Conservation (phyloP, 352 stramenopile genomes). For the Blastocystis sp. region DNA sequence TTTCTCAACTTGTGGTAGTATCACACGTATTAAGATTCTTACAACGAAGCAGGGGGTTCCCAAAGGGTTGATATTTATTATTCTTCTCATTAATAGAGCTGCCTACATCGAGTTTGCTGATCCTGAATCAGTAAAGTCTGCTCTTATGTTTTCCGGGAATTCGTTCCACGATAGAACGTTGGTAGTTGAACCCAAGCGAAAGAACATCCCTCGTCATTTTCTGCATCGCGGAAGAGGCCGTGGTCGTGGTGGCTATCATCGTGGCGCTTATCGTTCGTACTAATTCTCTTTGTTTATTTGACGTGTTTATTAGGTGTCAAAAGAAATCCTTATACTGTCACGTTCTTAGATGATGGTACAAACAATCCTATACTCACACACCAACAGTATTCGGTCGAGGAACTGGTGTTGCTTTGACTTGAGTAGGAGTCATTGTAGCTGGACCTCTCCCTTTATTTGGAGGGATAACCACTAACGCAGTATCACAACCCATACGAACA, state of each 20-base stretch:
- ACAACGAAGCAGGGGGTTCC: slow-evolving; percentile 28
- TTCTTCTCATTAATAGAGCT: slow-evolving; percentile 2
- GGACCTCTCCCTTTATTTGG: not conserved
- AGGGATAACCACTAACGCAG: slow-evolving; percentile 56
- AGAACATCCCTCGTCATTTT: slow-evolving; percentile 61
- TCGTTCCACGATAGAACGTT: slow-evolving; percentile 32
- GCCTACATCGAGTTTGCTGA: slow-evolving; percentile 67
- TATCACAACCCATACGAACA: slow-evolving; percentile 65
- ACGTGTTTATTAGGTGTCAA: not conserved
- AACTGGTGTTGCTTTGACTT: slow-evolving; percentile 33
- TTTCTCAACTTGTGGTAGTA: slow-evolving; percentile 58
- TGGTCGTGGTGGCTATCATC: slow-evolving; percentile 27
- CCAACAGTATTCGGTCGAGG: not conserved
- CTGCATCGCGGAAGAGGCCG: slow-evolving; percentile 25
- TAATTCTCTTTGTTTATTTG: slow-evolving; percentile 8
- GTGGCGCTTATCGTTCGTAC: slow-evolving; percentile 29
- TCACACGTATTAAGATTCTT: slow-evolving; percentile 64
- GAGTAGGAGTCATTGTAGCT: not conserved
- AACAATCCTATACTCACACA: slow-evolving; percentile 34
- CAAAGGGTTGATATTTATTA: slow-evolving; percentile 10
- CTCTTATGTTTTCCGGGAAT: slow-evolving; percentile 44
- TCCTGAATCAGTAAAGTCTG: slow-evolving; percentile 53
- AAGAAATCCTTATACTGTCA: not conserved
- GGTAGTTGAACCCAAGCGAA: slow-evolving; percentile 44
- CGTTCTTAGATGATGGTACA: not conserved